Evolutionary conservation across 2,329 filamentous ascomycete genomes (phyloP), one percentile per base, ranked within the genome.

Genomic region (Pseudocercospora musae): DNA sequence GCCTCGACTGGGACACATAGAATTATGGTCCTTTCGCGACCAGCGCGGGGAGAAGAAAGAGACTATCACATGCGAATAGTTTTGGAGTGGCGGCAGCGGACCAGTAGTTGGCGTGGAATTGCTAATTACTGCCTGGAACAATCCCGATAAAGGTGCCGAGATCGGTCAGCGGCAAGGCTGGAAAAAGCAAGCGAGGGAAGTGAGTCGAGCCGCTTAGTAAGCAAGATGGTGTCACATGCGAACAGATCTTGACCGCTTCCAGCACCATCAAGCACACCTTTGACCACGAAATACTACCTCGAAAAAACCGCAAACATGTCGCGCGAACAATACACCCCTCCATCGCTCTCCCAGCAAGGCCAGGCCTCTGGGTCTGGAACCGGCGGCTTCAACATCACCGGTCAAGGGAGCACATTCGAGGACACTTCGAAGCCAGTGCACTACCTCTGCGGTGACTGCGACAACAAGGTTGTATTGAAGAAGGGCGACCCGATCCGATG

Each of bases 401-500:
- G 84, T 54, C 81, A 86, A 66, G 78, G 81, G 53, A 89, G 89
- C 77, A 82, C 84, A 69, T 92, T 91, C 70, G 78, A 79, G 69
- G 75, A 79, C 69, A 77, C 73, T 25, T 74, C 74, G 65, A 78
- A 78, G 69, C 77, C 78, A 50, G 80, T 82, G 18, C 73, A 77
- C 64, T 83, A 83, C 75, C 75, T 79, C 37, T 96, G 91, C 81
- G 92, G 91, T 74, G 91, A 96, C 79, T 96, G 92, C 82, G 91
- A 90, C 63, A 82, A 85, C 66, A 89, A 90, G 70, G 90, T 94
- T 49, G 83, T 85, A 18, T 81, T 96, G 70, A 89, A 89, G 78
- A 86, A 88, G 69, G 89, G 87, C 66, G 91, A 95, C 72, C 87
- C 89, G 33, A 94, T 96, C 69, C 85, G 91, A 27, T 96, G 92